Evolutionary conservation across 495 filamentous ascomycete species (phyloP), one percentile per base, ranked within the genome.

Genomic region (Hyaloscypha variabilis): DNA sequence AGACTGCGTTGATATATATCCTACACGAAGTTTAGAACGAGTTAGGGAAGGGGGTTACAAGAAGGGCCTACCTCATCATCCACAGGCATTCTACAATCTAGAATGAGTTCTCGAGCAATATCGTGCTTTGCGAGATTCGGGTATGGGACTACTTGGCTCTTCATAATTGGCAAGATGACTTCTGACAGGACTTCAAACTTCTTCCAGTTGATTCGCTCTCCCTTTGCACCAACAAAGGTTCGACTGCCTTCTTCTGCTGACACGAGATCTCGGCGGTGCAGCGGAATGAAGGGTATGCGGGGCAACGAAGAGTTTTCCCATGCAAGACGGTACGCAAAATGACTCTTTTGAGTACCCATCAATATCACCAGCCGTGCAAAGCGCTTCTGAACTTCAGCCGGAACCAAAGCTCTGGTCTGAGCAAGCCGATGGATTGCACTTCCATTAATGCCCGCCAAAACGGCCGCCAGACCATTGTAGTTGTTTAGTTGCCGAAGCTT

Each of bases 181-280:
- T 97, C 94, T 5, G 93, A 92, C 79, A 98, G 89, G 23, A 99
- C 90, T 79, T 98, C 93, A 69, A 98, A 98, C 72, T 99, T 99
- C 79, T 90, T 93, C 95, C 95, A 99, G 73, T 97, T 98, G 72
- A 99, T 92, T 49, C 91, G 83, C 63, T 90, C 87, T 21, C 80
- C 83, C 63, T 90, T 87, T 25, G 90, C 84, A 24, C 88, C 88
- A 11, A 97, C 80, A 72, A 96, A 94, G 14, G 95, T 98, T 66
- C 84, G 83, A 75, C 95, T 97, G 25, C 95, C 95, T 76, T 96
- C 91, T 73, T 96, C 92, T 5, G 95, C 95, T 23, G 90, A 89
- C 6, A 97, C 92, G 30, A 99, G 80, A 76, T 99, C 95, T 39
- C 93, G 85, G 26, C 90, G 84, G 73, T 94, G 93, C 54, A 99